phyloP scores from a whole-genome alignment of 352 stramenopile genomes.

The Pythium utonaiense region DNA sequence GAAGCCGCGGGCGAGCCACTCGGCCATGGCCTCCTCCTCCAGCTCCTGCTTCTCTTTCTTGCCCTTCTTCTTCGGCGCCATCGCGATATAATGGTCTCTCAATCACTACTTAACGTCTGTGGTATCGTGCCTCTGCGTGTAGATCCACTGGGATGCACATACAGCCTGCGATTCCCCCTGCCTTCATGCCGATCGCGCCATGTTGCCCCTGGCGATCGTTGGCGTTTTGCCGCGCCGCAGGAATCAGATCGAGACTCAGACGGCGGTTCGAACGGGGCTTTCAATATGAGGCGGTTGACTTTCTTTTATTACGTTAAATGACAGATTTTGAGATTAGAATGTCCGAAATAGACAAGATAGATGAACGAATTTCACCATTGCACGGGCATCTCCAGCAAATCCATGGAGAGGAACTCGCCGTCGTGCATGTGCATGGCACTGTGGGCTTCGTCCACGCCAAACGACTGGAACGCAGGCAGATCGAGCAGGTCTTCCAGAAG shows the following conservation, averaged over 20 bases:
- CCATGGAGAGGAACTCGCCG: neutral
- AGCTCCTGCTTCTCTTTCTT: slow-evolving; percentile 41
- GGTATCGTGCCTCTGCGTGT: neutral
- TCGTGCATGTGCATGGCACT: slow-evolving; percentile 1
- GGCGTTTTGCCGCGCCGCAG: neutral
- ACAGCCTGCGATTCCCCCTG: neutral
- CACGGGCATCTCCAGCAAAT: neutral
- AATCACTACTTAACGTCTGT: neutral
- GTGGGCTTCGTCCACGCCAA: slow-evolving; percentile 1
- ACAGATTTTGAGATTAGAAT: neutral
- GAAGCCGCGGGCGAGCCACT: slow-evolving; percentile 67
- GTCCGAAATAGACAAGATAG: neutral
- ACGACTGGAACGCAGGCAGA: neutral
- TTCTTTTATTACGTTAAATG: neutral
- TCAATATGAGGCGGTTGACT: neutral
- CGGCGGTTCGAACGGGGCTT: slow-evolving; percentile 9
- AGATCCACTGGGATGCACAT: neutral
- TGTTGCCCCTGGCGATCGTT: neutral
- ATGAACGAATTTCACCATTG: neutral
- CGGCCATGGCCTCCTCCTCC: slow-evolving; percentile 63
- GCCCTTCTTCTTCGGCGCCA: slow-evolving; percentile 21
- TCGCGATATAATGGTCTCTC: neutral
- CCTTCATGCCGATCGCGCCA: neutral
- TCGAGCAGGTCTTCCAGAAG: slow-evolving; percentile 12
- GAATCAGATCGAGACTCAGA: neutral